Conservation (phyloP, 306 rosid genomes). For the Echinosophora koreensis region DNA sequence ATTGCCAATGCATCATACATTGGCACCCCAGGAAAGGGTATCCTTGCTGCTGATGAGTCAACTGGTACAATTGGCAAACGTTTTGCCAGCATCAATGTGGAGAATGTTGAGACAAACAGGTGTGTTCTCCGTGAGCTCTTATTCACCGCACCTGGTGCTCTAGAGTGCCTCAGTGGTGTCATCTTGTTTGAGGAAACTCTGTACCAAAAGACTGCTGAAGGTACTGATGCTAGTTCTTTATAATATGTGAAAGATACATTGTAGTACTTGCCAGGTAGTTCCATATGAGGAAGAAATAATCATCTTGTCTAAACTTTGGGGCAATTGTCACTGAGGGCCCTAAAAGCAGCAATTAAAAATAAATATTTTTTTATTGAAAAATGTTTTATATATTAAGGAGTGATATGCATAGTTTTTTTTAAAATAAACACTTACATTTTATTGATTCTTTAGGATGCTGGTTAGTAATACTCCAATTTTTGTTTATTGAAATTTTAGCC, state of each 20-base stretch:
- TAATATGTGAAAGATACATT: neutral
- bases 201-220: conserved; percentile 80
- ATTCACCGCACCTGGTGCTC: conserved; percentile 84
- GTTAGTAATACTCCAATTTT: too few relatives aligned
- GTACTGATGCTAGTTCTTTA: conserved; percentile 42
- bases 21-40: conserved; percentile 97
- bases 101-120: conserved; percentile 76
- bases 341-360: too few relatives aligned
- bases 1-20: conserved; percentile 87
- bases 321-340: too few relatives aligned
- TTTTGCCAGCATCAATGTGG: conserved; percentile 78
- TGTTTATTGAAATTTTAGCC: neutral
- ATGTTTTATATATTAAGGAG: too few relatives aligned
- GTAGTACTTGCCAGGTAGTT: neutral
- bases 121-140: conserved; percentile 87
- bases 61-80: conserved; percentile 98
- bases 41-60: conserved; percentile 97
- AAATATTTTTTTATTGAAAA: too few relatives aligned
- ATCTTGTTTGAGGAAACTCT: conserved; percentile 93
- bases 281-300: neutral
- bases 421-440: too few relatives aligned
- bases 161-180: conserved; percentile 81
- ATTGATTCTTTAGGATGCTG: too few relatives aligned
- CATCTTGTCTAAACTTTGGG: neutral
- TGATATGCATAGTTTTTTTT: too few relatives aligned